Evolutionary conservation across 2,329 filamentous ascomycete genomes (phyloP).

Genomic region (Macrophomina tecta): DNA sequence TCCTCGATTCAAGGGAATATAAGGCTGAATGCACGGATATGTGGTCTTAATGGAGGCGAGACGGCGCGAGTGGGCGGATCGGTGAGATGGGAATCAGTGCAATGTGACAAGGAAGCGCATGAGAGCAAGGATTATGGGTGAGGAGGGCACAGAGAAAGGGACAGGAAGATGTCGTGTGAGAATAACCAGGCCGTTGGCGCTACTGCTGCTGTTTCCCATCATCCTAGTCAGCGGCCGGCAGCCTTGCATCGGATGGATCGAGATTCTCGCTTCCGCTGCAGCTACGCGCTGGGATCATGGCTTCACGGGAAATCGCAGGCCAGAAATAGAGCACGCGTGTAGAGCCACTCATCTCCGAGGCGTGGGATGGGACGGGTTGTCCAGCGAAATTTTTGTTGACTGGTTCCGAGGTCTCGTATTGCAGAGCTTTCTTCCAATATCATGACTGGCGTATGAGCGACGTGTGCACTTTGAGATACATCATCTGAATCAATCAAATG

Average conservation of each 20-base stretch:
- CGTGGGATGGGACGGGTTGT: neutral
- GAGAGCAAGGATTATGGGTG: neutral
- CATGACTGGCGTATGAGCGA: neutral
- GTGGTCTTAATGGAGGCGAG: neutral
- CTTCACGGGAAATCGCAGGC: neutral
- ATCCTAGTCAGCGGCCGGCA: conserved; percentile 2
- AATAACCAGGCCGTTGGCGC: neutral
- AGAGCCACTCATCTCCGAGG: neutral
- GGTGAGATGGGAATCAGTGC: neutral
- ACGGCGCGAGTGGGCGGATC: conserved; percentile 7
- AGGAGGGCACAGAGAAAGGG: neutral
- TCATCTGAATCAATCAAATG: neutral
- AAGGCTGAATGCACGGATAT: conserved; percentile 17
- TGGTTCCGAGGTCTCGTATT: neutral
- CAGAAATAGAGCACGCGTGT: neutral
- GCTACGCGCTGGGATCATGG: conserved; percentile 16
- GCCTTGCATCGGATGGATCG: conserved; percentile 22
- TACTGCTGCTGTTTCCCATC: neutral
- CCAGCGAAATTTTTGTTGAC: neutral
- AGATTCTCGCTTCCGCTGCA: conserved; percentile 3
- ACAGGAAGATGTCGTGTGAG: neutral
- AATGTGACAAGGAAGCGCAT: neutral
- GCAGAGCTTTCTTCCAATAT: neutral
- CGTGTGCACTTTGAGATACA: neutral
- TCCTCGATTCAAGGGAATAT: neutral